A percentile compares a stretch with the other conserved stretches of the same genome.
Conservation (phyloP, 169 alveolate species). For the Perkinsus chesapeaki region DNA sequence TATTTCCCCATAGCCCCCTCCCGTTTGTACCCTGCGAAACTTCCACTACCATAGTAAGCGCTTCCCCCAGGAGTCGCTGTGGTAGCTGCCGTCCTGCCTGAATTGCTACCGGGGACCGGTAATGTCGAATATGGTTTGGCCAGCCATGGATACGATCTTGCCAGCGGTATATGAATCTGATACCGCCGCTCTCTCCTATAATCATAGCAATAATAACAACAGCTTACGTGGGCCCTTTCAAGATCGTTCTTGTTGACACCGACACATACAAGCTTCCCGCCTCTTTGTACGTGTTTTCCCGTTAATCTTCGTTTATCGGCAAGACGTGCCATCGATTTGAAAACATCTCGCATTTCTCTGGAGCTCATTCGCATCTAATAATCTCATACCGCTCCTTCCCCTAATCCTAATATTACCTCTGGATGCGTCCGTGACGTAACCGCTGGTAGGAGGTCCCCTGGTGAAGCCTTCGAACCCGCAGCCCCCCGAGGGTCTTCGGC, state of each 20-base stretch:
- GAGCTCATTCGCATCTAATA: background rate
- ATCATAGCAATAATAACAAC: background rate
- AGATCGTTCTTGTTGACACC: background rate
- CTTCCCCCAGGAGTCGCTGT: slow-evolving; percentile 5
- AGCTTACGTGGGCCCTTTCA: background rate
- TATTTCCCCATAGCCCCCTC: background rate
- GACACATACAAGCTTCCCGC: background rate
- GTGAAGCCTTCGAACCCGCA: background rate
- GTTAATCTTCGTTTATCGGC: background rate
- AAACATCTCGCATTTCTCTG: background rate
- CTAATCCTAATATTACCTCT: background rate
- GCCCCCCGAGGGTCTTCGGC: background rate
- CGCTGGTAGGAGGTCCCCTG: background rate
- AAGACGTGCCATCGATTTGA: background rate
- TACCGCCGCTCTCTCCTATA: background rate
- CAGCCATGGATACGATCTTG: background rate
- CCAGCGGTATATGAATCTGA: background rate
- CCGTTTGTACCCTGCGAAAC: background rate
- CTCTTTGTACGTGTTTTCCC: background rate
- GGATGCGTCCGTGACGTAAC: background rate
- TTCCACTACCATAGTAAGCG: background rate
- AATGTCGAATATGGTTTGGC: background rate
- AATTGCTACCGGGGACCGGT: background rate
- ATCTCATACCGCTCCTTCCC: background rate
- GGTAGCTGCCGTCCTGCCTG: background rate